Percentiles rank a stretch among this genome's conserved stretches.
phyloP scores from a whole-genome alignment of 805 yeast species.

The Wickerhamomyces strasburgensis region DNA sequence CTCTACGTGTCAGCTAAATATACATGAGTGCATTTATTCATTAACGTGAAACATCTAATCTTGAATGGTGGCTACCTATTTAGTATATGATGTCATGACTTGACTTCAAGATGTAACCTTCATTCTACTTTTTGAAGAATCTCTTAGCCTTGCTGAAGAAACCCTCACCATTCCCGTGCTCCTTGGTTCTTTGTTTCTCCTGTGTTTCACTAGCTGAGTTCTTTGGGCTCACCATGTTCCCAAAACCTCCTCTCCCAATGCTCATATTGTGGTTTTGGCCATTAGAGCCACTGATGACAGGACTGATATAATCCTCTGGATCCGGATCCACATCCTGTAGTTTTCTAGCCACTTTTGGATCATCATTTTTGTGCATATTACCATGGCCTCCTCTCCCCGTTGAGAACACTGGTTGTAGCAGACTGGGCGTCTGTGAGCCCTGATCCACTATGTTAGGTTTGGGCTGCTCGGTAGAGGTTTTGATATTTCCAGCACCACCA shows the following conservation, averaged over 20 bases:
- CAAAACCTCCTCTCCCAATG: conserved; percentile 65
- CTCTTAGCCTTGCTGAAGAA: conserved; percentile 43
- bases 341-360: conserved; percentile 52
- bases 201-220: conserved; percentile 23
- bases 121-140: conserved; percentile 37
- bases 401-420: conserved; percentile 50
- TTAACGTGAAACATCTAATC: too few relatives aligned
- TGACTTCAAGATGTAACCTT: too few relatives aligned
- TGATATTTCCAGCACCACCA: conserved; percentile 74
- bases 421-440: conserved; percentile 58
- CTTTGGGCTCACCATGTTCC: conserved; percentile 45
- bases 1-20: too few relatives aligned
- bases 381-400: conserved; percentile 83
- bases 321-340: conserved; percentile 61
- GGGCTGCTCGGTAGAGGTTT: conserved; percentile 37
- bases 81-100: too few relatives aligned
- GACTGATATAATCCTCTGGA: conserved; percentile 34
- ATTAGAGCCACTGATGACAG: conserved; percentile 34
- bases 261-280: conserved; percentile 25
- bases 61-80: too few relatives aligned
- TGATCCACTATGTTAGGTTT: conserved; percentile 53
- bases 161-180: conserved; percentile 26
- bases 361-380: conserved; percentile 60
- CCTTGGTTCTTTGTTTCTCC: conserved; percentile 18
- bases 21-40: too few relatives aligned